Percentiles rank a stretch among this genome's conserved stretches.
These are phyloP conservation scores for Helotiales sp. DNA, from an alignment of 2,329 filamentous ascomycete genomes.

Conservation along the genomic window DNA sequence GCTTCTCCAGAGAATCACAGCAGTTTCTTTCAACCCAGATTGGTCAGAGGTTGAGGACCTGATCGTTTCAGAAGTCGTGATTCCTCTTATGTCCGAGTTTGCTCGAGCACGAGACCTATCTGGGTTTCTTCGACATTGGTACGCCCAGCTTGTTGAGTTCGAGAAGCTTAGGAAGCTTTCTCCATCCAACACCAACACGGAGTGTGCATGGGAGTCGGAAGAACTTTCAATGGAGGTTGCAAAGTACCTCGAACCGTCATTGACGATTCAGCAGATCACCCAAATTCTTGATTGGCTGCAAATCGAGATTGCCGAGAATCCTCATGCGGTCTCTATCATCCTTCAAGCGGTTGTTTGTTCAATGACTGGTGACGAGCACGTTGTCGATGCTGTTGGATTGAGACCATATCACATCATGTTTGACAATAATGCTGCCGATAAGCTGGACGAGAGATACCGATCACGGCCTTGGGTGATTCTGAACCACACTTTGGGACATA, in stretches of 20 bases:
- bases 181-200: slow-evolving; percentile 9
- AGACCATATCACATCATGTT: slow-evolving; percentile 37
- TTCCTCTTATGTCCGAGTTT: slow-evolving; percentile 44
- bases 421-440: slow-evolving; percentile 21
- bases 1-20: slow-evolving; percentile 37
- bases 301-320: slow-evolving; percentile 24
- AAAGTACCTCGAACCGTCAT: slow-evolving; percentile 37
- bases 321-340: slow-evolving; percentile 35
- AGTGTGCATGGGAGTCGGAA: slow-evolving; percentile 36
- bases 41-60: slow-evolving; percentile 26
- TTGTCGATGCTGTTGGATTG: slow-evolving; percentile 34
- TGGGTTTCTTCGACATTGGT: slow-evolving; percentile 42
- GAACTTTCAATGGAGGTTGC: slow-evolving; percentile 28
- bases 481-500: slow-evolving; percentile 24
- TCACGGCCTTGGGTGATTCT: slow-evolving; percentile 34
- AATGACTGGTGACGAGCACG: slow-evolving; percentile 38
- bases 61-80: slow-evolving; percentile 37
- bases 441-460: slow-evolving; percentile 28
- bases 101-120: slow-evolving; percentile 41
- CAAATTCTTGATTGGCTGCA: slow-evolving; percentile 39
- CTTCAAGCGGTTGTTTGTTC: slow-evolving; percentile 41
- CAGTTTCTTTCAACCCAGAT: slow-evolving; percentile 18
- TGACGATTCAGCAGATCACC: slow-evolving; percentile 40
- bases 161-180: slow-evolving; percentile 26
- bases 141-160: slow-evolving; percentile 30